These are phyloP conservation scores for Cryptosporidium andersoni DNA, from an alignment of 169 alveolate species.

Conservation along the genomic window DNA sequence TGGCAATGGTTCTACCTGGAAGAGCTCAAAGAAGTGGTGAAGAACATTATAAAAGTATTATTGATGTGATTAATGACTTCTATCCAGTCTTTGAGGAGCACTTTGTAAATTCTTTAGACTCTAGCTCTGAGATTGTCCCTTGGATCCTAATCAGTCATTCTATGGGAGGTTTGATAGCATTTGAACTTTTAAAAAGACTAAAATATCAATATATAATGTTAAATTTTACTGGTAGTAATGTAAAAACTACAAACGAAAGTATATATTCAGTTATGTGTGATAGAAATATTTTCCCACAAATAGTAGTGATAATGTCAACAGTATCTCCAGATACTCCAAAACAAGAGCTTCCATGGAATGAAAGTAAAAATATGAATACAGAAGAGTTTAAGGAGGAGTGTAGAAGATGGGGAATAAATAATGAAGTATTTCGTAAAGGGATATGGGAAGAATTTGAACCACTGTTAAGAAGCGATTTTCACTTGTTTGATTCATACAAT, in stretches of 20 bases:
- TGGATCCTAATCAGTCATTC: constrained; percentile 64
- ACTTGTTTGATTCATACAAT: constrained; percentile 39
- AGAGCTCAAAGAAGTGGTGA: constrained; percentile 54
- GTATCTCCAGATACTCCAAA: constrained; percentile 41
- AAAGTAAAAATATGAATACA: constrained; percentile 15
- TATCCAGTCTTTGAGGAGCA: constrained; percentile 38
- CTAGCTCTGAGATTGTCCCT: neutral
- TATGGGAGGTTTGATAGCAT: constrained; percentile 61
- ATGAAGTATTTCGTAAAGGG: constrained; percentile 36
- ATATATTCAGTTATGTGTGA: constrained; percentile 2
- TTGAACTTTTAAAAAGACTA: constrained; percentile 41
- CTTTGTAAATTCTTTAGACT: constrained; percentile 1
- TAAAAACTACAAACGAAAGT: neutral
- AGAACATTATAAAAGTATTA: constrained; percentile 22
- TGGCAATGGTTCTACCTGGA: constrained; percentile 59
- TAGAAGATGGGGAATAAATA: constrained; percentile 61
- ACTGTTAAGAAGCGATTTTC: constrained; percentile 46
- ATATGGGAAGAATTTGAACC: constrained; percentile 55
- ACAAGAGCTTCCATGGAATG: constrained; percentile 51
- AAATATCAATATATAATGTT: constrained; percentile 5
- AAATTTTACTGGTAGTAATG: neutral
- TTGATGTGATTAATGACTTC: constrained; percentile 23
- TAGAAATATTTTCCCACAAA: constrained; percentile 41
- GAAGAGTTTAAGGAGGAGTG: constrained; percentile 59
- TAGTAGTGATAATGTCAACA: constrained; percentile 48